A percentile compares a stretch with the other conserved stretches of the same genome.
Evolutionary conservation across 805 yeast genomes (phyloP).

Genomic region (Candida wancherniae): DNA sequence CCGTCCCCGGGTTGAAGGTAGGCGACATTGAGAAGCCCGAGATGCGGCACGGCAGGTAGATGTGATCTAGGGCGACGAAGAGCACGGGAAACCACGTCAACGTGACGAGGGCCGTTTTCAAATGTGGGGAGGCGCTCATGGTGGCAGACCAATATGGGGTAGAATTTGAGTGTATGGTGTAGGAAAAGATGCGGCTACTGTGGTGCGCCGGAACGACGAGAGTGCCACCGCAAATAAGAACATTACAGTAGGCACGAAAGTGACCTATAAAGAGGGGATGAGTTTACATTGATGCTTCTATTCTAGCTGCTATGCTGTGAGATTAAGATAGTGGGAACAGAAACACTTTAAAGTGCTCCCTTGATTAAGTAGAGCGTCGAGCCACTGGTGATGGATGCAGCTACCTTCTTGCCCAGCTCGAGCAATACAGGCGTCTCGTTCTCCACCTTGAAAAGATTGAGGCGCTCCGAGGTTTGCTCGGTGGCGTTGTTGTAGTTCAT

Average conservation of each 20-base stretch:
- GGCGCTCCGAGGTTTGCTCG: conserved; percentile 34
- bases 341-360: conserved; percentile 34
- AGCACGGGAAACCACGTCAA: conserved; percentile 75
- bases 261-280: no score
- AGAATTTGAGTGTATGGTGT: no score
- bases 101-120: conserved; percentile 25
- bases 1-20: conserved; percentile 66
- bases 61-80: conserved; percentile 63
- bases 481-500: conserved; percentile 47
- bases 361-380: conserved; percentile 50
- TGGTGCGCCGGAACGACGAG: no score
- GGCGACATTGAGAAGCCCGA: conserved; percentile 89
- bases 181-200: no score
- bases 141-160: no score
- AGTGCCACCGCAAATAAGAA: no score
- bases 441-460: conserved; percentile 42
- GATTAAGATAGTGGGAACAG: no score
- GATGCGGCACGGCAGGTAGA: conserved; percentile 66
- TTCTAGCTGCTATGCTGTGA: no score
- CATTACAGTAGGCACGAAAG: no score
- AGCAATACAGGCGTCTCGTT: conserved; percentile 27
- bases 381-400: conserved; percentile 41
- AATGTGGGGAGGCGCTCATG: no score
- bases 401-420: conserved; percentile 34
- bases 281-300: no score